phyloP scores from a whole-genome alignment of 441 rosid species.

The Erodium trifolium region DNA sequence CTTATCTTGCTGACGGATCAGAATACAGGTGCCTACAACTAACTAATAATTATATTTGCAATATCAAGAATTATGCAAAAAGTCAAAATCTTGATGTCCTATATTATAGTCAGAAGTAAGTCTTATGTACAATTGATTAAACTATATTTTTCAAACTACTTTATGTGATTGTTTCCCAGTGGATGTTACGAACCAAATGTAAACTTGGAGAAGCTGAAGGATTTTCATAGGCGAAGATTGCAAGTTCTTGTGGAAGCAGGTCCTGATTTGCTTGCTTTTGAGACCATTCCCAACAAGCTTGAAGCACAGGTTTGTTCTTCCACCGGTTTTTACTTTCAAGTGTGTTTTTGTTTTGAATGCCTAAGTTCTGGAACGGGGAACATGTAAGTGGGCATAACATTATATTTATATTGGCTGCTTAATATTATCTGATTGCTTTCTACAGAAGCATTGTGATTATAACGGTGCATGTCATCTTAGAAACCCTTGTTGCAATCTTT shows the following conservation, averaged over 20 bases:
- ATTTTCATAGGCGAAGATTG: constrained; percentile 71
- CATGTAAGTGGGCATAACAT: no score
- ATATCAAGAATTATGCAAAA: background rate
- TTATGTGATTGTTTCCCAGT: constrained; percentile 27
- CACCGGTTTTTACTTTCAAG: background rate
- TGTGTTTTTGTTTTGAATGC: background rate
- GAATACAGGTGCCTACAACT: constrained; percentile 57
- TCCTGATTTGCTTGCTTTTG: constrained; percentile 83
- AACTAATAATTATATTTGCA: background rate
- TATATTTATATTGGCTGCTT: no score
- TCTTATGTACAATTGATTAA: background rate
- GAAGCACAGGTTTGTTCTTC: constrained; percentile 68
- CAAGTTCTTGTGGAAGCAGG: constrained; percentile 76
- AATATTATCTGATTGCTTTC: no score
- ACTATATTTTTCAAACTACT: background rate
- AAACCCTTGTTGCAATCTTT: no score
- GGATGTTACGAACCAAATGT: constrained; percentile 58
- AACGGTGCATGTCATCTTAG: no score
- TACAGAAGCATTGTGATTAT: no score
- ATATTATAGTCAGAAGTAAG: background rate
- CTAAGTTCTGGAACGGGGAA: background rate
- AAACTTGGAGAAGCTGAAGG: constrained; percentile 59
- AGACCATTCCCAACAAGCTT: constrained; percentile 80
- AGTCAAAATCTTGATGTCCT: background rate
- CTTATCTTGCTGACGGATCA: constrained; percentile 91